A percentile compares a stretch with the other conserved stretches of the same genome.
These are phyloP conservation scores for Paramecium primaurelia DNA, from an alignment of 73 alveolate genomes.

Conservation along the genomic window DNA sequence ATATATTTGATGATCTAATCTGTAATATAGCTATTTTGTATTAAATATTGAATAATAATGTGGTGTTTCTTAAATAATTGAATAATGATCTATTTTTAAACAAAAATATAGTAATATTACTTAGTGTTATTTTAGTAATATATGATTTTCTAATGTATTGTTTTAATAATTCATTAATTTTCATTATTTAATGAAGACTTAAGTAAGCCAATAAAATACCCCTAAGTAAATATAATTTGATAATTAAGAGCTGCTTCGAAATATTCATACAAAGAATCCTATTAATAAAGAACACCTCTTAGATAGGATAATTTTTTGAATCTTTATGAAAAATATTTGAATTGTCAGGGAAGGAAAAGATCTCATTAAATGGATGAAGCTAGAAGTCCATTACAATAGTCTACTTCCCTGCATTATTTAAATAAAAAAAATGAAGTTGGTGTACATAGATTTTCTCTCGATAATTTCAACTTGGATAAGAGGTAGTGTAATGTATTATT, in stretches of 20 bases:
- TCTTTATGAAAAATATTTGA: conserved; percentile 35
- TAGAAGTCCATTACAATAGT: not conserved
- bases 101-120: not conserved
- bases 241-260: not conserved
- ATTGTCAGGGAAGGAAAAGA: conserved; percentile 21
- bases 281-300: conserved; percentile 5
- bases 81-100: not conserved
- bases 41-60: too few species aligned
- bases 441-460: conserved; percentile 42
- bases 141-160: not conserved
- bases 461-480: conserved; percentile 22
- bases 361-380: not conserved
- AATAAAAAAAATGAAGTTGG: conserved; percentile 7
- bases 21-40: not conserved
- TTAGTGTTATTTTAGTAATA: not conserved
- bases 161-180: not conserved
- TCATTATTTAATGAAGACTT: conserved; percentile 16
- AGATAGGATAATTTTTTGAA: conserved; percentile 33
- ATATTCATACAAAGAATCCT: not conserved
- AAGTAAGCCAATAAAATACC: conserved; percentile 5
- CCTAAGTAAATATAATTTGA: conserved; percentile 8
- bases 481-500: not conserved
- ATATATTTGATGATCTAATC: too few species aligned
- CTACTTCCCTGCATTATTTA: conserved; percentile 45
- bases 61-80: too few species aligned